A percentile compares a stretch with the other conserved stretches of the same genome.
These are phyloP conservation scores for Rehmannia glutinosa DNA, from an alignment of 257 asterid species.

Conservation along the genomic window DNA sequence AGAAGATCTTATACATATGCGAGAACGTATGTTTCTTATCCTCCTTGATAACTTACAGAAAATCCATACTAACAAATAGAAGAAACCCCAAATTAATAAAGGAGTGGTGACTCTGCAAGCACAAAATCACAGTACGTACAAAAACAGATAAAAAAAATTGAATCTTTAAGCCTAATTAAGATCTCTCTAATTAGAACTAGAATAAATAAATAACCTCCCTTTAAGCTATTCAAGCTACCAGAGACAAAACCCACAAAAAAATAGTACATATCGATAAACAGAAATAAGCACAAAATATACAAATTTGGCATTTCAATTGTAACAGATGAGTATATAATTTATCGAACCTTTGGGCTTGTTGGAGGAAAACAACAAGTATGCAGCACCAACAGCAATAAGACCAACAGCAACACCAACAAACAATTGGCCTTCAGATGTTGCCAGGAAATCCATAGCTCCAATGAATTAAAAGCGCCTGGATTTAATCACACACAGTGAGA, in stretches of 20 bases:
- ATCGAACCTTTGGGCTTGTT: slow-evolving; percentile 73
- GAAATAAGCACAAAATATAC: background rate
- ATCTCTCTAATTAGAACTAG: background rate
- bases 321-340: background rate
- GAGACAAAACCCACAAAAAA: slow-evolving; percentile 2
- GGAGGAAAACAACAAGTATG: slow-evolving; percentile 50
- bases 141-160: slow-evolving; percentile 9
- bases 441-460: slow-evolving; percentile 65
- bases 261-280: background rate
- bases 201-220: background rate
- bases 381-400: slow-evolving; percentile 59
- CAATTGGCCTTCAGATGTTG: slow-evolving; percentile 68
- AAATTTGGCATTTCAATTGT: background rate
- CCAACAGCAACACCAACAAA: slow-evolving; percentile 57
- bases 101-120: background rate
- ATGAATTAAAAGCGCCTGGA: slow-evolving; percentile 21
- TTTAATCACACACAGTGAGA: background rate
- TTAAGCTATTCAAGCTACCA: slow-evolving; percentile 16
- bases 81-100: slow-evolving; percentile 8
- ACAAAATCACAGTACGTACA: background rate
- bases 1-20: slow-evolving; percentile 3
- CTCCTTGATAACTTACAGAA: background rate
- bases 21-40: background rate
- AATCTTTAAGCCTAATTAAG: slow-evolving; percentile 13
- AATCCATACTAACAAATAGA: background rate